Evolutionary conservation across 768 basidiomycete genomes (phyloP), one percentile per base, ranked within the genome.

Genomic region (Boletus tylopilopsis): DNA sequence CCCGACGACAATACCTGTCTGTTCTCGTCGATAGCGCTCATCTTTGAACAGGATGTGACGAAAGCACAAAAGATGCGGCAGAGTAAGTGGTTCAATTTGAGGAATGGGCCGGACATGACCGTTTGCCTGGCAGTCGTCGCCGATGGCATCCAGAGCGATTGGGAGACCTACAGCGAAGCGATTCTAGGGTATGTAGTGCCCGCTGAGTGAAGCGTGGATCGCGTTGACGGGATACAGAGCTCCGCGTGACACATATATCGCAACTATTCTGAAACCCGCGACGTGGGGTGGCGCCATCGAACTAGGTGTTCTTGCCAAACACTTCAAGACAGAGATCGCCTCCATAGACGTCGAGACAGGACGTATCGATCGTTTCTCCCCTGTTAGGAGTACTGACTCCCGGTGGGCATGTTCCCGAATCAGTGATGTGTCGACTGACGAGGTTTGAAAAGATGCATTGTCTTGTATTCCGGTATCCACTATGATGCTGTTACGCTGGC

Each of bases 1-100:
- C 94, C 94, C n/a, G 95, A 98, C 61, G 95, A 98, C 70, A 98
- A 98, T 61, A 89, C 92, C 2, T 98, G 95, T 67, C 73, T 98
- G 25, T 98, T 97, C 72, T 87, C 87, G 4, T 84, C 93, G 3
- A 74, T 91, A 38, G 90, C 89, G 15, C 71, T 95, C 35, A 73
- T 95, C 2, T 94, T 97, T 59, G 83, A 87, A 62, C 92, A 94
- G 60, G 82, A 82, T 49, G 84, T 87, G 12, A 68, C 76, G n/a
- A 84, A 84, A 50, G 87, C 87, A 2, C 72, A 75, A 22, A 69
- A 74, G 53, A 78, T 96, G 62, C 79, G 94, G 35, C 76, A 88
- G 68, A 80, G 93, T 94, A 58, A 52, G 79, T 64, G 34, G 24
- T 30, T 19, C 24, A 22, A 23, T 38, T 30, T 12, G 21, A 22